Conservation (phyloP, 768 basidiomycete species). For the Pholiota conissans region DNA sequence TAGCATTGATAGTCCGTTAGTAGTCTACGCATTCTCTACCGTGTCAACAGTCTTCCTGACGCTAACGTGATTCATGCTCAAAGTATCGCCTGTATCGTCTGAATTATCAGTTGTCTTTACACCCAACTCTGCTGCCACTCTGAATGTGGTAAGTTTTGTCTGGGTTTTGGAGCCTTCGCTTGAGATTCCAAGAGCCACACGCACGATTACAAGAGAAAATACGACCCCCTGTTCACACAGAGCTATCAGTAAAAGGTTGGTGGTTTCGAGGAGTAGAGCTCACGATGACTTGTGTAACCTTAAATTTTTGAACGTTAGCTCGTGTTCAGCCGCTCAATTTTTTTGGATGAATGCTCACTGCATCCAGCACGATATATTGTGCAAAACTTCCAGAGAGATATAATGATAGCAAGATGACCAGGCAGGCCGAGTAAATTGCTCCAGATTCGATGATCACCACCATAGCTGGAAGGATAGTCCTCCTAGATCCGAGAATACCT, state of each 20-base stretch:
- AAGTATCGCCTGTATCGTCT: background rate
- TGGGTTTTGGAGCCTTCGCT: background rate
- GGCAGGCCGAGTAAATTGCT: constrained; percentile 11
- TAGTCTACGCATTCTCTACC: background rate
- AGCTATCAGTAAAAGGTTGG: background rate
- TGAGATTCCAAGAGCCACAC: constrained; percentile 2
- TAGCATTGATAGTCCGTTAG: too few relatives aligned
- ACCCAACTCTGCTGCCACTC: background rate
- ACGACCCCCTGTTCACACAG: background rate
- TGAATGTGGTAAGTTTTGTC: background rate
- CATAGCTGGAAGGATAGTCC: constrained; percentile 9
- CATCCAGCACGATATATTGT: constrained; percentile 14
- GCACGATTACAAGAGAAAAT: constrained; percentile 5
- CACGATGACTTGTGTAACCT: constrained; percentile 12
- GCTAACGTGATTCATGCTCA: background rate
- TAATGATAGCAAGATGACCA: constrained; percentile 9
- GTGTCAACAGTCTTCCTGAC: background rate
- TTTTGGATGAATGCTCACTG: constrained; percentile 7
- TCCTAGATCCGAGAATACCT: background rate
- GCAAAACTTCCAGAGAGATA: constrained; percentile 11
- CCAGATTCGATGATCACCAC: constrained; percentile 15
- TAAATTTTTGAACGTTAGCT: background rate
- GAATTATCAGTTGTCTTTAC: background rate
- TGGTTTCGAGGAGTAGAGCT: background rate
- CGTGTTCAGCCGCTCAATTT: background rate